Evolutionary conservation across 163 green algal species (phyloP).

Genomic region (Trebouxiophyceae sp.): DNA sequence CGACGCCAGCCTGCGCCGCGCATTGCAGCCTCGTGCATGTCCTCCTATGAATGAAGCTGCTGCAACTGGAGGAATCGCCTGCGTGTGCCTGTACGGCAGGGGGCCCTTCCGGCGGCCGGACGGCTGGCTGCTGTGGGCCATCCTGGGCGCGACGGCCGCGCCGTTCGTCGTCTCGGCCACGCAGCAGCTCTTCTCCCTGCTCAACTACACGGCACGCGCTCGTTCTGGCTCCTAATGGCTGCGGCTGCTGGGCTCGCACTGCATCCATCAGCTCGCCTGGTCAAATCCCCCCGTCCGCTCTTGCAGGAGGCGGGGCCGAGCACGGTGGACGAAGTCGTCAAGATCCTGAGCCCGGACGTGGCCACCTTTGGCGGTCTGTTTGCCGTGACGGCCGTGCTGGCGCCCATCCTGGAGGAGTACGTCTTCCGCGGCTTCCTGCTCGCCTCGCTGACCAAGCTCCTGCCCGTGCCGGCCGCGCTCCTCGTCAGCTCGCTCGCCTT

Average conservation of each 20-base stretch:
- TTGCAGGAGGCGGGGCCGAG: slow-evolving; percentile 22
- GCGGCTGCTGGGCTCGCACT: not conserved
- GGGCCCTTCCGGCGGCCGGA: slow-evolving; percentile 45
- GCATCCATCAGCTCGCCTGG: too few relatives aligned
- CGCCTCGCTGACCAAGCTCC: slow-evolving; percentile 59
- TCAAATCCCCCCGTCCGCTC: not conserved
- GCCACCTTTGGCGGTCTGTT: slow-evolving; percentile 64
- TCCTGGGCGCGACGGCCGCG: slow-evolving; percentile 53
- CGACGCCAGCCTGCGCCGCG: not conserved
- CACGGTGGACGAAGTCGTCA: slow-evolving; percentile 66
- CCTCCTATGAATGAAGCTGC: not conserved
- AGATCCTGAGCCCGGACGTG: slow-evolving; percentile 60
- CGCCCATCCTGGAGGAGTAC: slow-evolving; percentile 84
- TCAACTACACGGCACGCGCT: slow-evolving; percentile 39
- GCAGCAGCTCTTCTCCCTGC: slow-evolving; percentile 21
- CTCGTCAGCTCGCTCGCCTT: slow-evolving; percentile 59
- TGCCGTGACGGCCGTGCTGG: slow-evolving; percentile 65
- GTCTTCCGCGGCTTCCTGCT: slow-evolving; percentile 82
- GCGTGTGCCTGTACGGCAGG: slow-evolving; percentile 4
- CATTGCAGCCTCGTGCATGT: not conserved
- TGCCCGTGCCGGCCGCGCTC: slow-evolving; percentile 15
- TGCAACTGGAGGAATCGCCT: not conserved
- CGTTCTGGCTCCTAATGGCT: not conserved
- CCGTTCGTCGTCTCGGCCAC: slow-evolving; percentile 53
- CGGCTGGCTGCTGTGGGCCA: slow-evolving; percentile 68